phyloP scores from a whole-genome alignment of 345 rosid genomes.

The Turritis glabra region DNA sequence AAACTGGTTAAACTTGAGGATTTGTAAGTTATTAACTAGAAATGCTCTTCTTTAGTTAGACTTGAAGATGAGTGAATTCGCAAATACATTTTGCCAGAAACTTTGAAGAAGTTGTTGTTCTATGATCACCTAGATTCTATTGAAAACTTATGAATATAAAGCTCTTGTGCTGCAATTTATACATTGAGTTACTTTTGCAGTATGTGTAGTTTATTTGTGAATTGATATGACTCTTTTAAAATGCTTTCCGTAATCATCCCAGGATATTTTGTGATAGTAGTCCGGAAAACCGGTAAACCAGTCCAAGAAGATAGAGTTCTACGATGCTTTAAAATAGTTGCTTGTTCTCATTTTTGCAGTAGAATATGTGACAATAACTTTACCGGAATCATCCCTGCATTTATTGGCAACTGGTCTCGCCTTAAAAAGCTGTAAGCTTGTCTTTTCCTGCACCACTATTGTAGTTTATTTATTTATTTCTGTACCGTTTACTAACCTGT shows the following conservation, averaged over 20 bases:
- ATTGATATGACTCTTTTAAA: too few relatives aligned
- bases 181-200: too few relatives aligned
- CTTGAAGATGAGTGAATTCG: too few relatives aligned
- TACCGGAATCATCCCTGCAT: constrained; percentile 61
- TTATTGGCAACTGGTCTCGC: constrained; percentile 56
- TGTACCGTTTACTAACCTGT: neutral
- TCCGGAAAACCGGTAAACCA: neutral
- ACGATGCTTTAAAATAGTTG: neutral
- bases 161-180: too few relatives aligned
- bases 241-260: too few relatives aligned
- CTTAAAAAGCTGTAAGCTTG: constrained; percentile 61
- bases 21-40: constrained; percentile 17
- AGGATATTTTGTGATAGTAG: too few relatives aligned
- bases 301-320: neutral
- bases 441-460: neutral
- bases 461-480: too few relatives aligned
- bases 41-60: neutral
- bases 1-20: constrained; percentile 33
- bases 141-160: too few relatives aligned
- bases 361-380: constrained; percentile 71
- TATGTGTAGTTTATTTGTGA: too few relatives aligned
- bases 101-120: too few relatives aligned
- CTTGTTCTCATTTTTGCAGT: constrained; percentile 43
- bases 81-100: too few relatives aligned
- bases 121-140: too few relatives aligned